Conservation (phyloP, 306 rosid genomes). For the Geum urbanum region DNA sequence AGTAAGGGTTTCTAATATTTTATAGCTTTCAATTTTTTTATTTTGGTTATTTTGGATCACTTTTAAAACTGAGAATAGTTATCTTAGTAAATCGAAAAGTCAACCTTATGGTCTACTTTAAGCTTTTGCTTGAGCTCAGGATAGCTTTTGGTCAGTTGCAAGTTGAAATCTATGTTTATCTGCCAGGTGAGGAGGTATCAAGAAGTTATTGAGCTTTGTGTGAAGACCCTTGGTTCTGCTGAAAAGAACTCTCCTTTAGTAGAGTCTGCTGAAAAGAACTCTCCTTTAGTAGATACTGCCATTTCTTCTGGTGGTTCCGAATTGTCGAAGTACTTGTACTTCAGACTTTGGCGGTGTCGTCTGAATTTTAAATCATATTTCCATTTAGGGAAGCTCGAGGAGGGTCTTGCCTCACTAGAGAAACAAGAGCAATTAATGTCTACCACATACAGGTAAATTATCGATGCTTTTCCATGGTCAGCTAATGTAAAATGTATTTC, state of each 20-base stretch:
- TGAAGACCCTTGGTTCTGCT: constrained; percentile 63
- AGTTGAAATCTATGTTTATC: constrained; percentile 34
- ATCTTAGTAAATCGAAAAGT: constrained; percentile 17
- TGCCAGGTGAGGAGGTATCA: constrained; percentile 76
- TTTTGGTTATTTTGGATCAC: neutral
- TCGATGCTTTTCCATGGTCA: constrained; percentile 12
- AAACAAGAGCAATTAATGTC: constrained; percentile 56
- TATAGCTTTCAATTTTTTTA: neutral
- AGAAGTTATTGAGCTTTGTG: constrained; percentile 80
- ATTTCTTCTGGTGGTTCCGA: constrained; percentile 41
- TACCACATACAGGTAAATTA: constrained; percentile 45
- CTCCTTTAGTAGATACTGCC: constrained; percentile 33
- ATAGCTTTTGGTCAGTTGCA: constrained; percentile 4
- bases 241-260: too few species aligned
- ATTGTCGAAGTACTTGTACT: constrained; percentile 44
- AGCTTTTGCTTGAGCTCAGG: neutral
- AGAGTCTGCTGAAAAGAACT: constrained; percentile 89
- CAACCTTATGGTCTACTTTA: constrained; percentile 7
- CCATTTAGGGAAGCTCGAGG: constrained; percentile 79
- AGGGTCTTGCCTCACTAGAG: constrained; percentile 74
- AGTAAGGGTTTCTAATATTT: constrained; percentile 42
- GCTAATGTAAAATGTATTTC: constrained; percentile 6
- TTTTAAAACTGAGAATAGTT: constrained; percentile 8
- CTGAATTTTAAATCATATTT: constrained; percentile 64
- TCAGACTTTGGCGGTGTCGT: constrained; percentile 80